Base-by-base conservation (phyloP, 2,329 filamentous ascomycete species). In the Diaporthe batatas region DNA sequence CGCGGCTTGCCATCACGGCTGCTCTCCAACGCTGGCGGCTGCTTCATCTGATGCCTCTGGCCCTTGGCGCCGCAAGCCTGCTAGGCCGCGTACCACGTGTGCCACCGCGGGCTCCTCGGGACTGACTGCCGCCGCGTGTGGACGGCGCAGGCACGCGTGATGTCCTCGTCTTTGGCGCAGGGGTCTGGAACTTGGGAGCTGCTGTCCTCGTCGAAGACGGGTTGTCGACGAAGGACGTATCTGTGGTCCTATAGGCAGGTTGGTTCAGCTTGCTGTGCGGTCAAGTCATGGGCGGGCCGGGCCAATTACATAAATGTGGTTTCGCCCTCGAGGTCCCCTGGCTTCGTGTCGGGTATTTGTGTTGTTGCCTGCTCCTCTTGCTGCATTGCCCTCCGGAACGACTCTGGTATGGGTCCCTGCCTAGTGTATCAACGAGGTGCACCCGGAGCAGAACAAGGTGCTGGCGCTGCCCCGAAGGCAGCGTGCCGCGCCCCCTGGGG, bases 211-310 rank as follows among this genome's bases (percentile, higher is more conserved):
- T 83, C n/a, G 84, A 84, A 2, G 88, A 83, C 10, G 95, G 95
- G 78, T 98, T 94, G 44, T 98, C 94, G 71, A 98, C 91, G 79
- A 98, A 98, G 1, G 94, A 94, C 7, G 93, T 97, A 79, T 98
- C 95, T 14, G 94, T 97, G 32, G 95, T 98, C 88, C 93, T 96
- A 76, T 6, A 71, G 29, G 59, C 55, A 53, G 75, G 75, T 71
- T 74, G 79, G 76, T 78, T 75, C 64, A 75, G 73, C 70, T 59
- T 32, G 18, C 18, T 54, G 47, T 11, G 12, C 47, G 18, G 44
- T 29, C 54, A n/a, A 25, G 16, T 47, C 23, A n/a, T 25, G 18
- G n/a, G 39, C 12, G 7, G 54, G 49, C 36, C n/a, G 32, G n/a
- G 32, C 14, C 6, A 83, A 89, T 82, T 84, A 93, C 91, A 98